Evolutionary conservation across 177 flowering plant species (phyloP), one percentile per base, ranked within the genome.

Genomic region (Vitis hybrid): DNA sequence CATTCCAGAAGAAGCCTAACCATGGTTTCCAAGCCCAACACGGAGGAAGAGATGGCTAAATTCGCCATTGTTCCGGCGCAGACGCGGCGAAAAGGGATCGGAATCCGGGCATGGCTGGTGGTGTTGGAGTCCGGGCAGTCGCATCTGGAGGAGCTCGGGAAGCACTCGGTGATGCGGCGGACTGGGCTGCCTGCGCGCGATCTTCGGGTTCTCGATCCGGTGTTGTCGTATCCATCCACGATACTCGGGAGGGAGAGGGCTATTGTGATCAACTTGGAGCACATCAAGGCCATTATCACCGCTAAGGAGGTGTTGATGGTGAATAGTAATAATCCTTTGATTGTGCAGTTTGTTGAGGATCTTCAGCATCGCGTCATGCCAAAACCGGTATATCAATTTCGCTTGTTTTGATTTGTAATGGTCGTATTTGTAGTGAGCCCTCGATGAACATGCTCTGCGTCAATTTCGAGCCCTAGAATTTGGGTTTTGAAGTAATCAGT

Each of bases 121-220:
- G 54, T 75, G 55, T 73, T 60, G 34, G 64, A 70, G 45, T 48
- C 60, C 1, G 78, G 78, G 5, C 23, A 60, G 3, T 67, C 75
- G 17, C 78, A 59, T 56, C 49, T 78, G 4, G 75, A 63, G 59
- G 81, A 78, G 65, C 75, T 66, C 11, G 75, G 66, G 6, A 78
- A 78, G 54, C 73, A 65, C 51, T 45, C 66, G 11, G 75, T 78
- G 34, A 74, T 74, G 81, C 61, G 71, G 11, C 70, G 75, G 19
- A 78, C 81, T 7, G 81, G 81, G 7, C 61, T 78, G 11, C 81
- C 78, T 11, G 78, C 67, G 5, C 78, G 75, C 2, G 81, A 74
- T 21, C 72, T 75, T 48, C 45, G 81, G 51, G 69, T 75, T 11
- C 73, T 78, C 9, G 81, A 78, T 65, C 81, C 81, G 6, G 56